Evolutionary conservation across 495 filamentous ascomycete genomes (phyloP).

Genomic region (Parachaetomium inaequale): DNA sequence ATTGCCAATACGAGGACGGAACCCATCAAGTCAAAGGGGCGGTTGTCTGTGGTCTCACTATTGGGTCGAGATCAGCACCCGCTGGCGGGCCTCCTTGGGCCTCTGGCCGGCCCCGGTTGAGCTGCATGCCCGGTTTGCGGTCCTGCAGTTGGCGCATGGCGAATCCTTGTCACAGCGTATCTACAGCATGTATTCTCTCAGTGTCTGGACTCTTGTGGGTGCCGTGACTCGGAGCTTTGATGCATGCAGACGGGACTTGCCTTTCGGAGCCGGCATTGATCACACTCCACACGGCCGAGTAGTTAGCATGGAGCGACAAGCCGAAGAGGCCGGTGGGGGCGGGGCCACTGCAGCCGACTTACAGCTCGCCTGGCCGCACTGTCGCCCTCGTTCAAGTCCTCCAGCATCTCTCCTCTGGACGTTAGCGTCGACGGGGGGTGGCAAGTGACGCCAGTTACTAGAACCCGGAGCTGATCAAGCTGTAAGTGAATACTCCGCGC

Average conservation of each 20-base stretch:
- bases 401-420: background rate
- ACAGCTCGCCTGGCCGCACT: slow-evolving; percentile 11
- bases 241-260: slow-evolving; percentile 16
- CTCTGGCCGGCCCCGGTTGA: slow-evolving; percentile 60
- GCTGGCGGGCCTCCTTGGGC: slow-evolving; percentile 55
- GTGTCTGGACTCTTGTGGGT: slow-evolving; percentile 20
- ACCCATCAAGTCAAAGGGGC: background rate
- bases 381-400: slow-evolving; percentile 5
- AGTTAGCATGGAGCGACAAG: slow-evolving; percentile 16
- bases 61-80: slow-evolving; percentile 65
- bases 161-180: slow-evolving; percentile 66
- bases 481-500: background rate
- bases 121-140: slow-evolving; percentile 52
- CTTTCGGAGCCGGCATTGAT: slow-evolving; percentile 37
- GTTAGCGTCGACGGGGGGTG: background rate
- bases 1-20: background rate
- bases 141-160: slow-evolving; percentile 64
- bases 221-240: background rate
- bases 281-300: slow-evolving; percentile 25
- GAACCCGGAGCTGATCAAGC: background rate
- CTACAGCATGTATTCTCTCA: slow-evolving; percentile 33
- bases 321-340: background rate
- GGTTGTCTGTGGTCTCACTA: slow-evolving; percentile 47
- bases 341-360: background rate
- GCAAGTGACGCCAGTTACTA: background rate